Evolutionary conservation across 441 rosid species (phyloP), one percentile per base, ranked within the genome.

Genomic region (Corymbia calophylla): DNA sequence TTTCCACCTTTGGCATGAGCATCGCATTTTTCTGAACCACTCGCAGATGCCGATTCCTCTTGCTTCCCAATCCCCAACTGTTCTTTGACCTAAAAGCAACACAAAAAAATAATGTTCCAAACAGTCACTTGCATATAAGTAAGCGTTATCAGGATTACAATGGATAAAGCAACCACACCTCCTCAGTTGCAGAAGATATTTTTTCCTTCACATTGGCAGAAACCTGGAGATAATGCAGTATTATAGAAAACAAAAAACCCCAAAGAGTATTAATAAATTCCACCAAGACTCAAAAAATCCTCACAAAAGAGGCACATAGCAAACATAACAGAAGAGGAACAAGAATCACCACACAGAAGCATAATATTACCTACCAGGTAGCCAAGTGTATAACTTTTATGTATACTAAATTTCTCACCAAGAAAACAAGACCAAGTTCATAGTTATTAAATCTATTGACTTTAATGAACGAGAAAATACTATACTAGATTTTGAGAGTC

Each of bases 121-220:
- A 31, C 51, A 23, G 51, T 44, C 49, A 6, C 51, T 23, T 77
- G 77, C 84, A 44, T 53, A 86, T 39, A 88, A 48, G 86, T 51
- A 27, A 87, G 70, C 16, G 39, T 56, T 64, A 68, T 88, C 47
- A 87, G 32, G 64, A 86, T 85, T 87, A 89, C 5, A 85, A 48
- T 49, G 86, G 62, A 84, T 68, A 80, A 90, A 32, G 80, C 81
- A 56, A 92, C 88, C 91, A 93, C 48, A 97, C 98, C 99, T 98
- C 99, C 90, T 97, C 99, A 87, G 95, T 93, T 87, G 96, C 97
- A 91, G 98, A 95, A 80, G 98, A 94, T 81, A 98, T 88, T 94
- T 93, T 96, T 92, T 96, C 99, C 92, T 95, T 97, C 88, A 96
- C 91, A 88, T 92, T 94, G 84, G 96, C 91, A 82, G 98, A 98